phyloP scores from a whole-genome alignment of 805 yeast genomes.

The Cephaloascus fragrans region DNA sequence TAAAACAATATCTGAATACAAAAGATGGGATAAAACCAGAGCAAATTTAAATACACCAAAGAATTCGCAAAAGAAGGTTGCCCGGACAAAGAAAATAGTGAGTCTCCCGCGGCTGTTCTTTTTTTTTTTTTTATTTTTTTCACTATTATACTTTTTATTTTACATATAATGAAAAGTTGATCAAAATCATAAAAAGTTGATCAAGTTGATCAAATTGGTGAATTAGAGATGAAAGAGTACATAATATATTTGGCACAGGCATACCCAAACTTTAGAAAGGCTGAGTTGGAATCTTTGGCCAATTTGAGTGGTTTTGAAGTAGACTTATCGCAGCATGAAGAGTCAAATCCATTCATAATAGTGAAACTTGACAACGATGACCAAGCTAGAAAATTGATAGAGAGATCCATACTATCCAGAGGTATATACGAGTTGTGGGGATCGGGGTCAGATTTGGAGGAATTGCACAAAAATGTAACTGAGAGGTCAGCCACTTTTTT shows the following conservation, averaged over 20 bases:
- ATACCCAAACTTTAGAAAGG: slow-evolving; percentile 65
- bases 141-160: no score
- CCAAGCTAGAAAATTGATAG: slow-evolving; percentile 54
- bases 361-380: slow-evolving; percentile 59
- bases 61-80: no score
- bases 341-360: slow-evolving; percentile 57
- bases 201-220: neutral
- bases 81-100: neutral
- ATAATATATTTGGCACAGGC: slow-evolving; percentile 80
- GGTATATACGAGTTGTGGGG: slow-evolving; percentile 88
- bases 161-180: no score
- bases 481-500: slow-evolving; percentile 18
- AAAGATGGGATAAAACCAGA: no score
- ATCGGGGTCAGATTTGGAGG: slow-evolving; percentile 42
- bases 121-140: no score
- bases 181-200: no score
- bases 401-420: slow-evolving; percentile 59
- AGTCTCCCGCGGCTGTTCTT: neutral
- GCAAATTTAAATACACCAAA: no score
- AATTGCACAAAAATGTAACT: slow-evolving; percentile 45
- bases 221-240: slow-evolving; percentile 41
- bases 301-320: slow-evolving; percentile 44
- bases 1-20: no score
- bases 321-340: slow-evolving; percentile 52
- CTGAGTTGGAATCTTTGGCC: slow-evolving; percentile 83